Conservation (phyloP, 1,139 yeast genomes). For the Geotrichum histeridarum region DNA sequence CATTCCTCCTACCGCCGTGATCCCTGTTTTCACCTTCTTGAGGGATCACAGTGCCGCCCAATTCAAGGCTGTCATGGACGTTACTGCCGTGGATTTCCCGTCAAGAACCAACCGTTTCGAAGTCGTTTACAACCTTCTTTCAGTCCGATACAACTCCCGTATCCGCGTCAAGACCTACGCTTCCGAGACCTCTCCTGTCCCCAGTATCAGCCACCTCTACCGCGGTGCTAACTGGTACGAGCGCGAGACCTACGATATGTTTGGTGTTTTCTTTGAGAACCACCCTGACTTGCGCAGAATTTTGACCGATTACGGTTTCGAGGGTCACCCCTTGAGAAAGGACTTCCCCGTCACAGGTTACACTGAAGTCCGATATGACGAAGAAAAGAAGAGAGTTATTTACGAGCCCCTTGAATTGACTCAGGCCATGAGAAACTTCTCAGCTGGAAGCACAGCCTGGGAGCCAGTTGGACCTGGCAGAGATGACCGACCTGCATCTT, state of each 20-base stretch:
- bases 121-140: conserved; percentile 75
- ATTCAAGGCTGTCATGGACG: conserved; percentile 71
- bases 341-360: conserved; percentile 92
- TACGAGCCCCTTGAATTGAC: conserved; percentile 87
- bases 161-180: conserved; percentile 88
- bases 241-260: conserved; percentile 82
- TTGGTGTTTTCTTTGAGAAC: conserved; percentile 79
- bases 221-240: conserved; percentile 89
- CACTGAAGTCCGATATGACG: conserved; percentile 85
- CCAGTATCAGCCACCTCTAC: conserved; percentile 63
- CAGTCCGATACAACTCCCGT: conserved; percentile 80
- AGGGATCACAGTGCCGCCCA: conserved; percentile 77
- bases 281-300: conserved; percentile 89
- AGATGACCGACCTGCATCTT: conserved; percentile 74
- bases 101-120: conserved; percentile 80
- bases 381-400: conserved; percentile 83
- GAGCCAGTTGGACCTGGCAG: conserved; percentile 87
- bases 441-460: conserved; percentile 86
- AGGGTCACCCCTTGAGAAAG: conserved; percentile 86
- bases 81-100: conserved; percentile 86
- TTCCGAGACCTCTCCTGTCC: conserved; percentile 75
- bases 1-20: conserved; percentile 69
- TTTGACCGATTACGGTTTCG: conserved; percentile 88
- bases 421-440: conserved; percentile 87
- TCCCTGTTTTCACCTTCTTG: conserved; percentile 65